Evolutionary conservation across 805 yeast genomes (phyloP).

Genomic region (Cyberlindnera japonica): DNA sequence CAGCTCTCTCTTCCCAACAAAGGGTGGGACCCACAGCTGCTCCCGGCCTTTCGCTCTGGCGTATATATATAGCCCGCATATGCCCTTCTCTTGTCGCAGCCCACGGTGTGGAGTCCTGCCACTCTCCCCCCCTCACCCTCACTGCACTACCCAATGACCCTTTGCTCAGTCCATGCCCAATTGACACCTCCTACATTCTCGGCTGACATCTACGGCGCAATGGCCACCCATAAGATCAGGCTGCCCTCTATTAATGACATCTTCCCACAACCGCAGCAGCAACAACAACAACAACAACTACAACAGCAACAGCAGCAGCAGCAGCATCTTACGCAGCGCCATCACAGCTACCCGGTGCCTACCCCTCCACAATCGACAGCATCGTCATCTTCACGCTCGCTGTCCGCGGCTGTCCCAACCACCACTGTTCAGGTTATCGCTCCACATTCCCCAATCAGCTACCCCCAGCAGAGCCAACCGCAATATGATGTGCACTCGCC

Average conservation of each 20-base stretch:
- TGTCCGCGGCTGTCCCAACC: too few relatives aligned
- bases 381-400: too few relatives aligned
- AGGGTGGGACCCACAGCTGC: too few relatives aligned
- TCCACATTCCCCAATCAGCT: not conserved
- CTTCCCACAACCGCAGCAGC: constrained; percentile 17
- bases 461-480: constrained; percentile 1
- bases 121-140: not conserved
- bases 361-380: too few relatives aligned
- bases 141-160: not conserved
- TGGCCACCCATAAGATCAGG: constrained; percentile 21
- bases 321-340: constrained; percentile 7
- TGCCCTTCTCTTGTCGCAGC: too few relatives aligned
- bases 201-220: not conserved
- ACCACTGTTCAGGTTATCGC: too few relatives aligned
- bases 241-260: constrained; percentile 28
- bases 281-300: constrained; percentile 2
- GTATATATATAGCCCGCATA: too few relatives aligned
- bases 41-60: too few relatives aligned
- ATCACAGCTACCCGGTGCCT: too few relatives aligned
- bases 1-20: too few relatives aligned
- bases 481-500: constrained; percentile 5
- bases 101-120: not conserved
- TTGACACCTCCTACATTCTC: not conserved
- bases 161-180: not conserved
- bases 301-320: constrained; percentile 11